Percentiles rank a stretch among this genome's conserved stretches.
phyloP scores from a whole-genome alignment of 1,139 yeast genomes.

The Wickerhamomyces sp. region DNA sequence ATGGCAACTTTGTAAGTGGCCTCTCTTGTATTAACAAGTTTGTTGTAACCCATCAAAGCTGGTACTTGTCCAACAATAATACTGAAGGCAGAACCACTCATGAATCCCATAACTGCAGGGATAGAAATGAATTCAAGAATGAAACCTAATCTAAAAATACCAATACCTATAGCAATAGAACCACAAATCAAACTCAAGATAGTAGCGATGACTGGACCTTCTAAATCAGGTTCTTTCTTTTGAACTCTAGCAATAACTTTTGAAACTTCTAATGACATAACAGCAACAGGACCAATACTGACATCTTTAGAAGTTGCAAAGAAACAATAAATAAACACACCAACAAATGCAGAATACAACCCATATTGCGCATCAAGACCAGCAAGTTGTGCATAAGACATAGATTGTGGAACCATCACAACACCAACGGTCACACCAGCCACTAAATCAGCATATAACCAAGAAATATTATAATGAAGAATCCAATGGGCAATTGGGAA shows the following conservation, averaged over 20 bases:
- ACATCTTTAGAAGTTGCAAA: conserved; percentile 96
- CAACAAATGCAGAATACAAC: conserved; percentile 86
- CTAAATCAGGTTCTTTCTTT: conserved; percentile 38
- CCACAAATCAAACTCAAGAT: conserved; percentile 80
- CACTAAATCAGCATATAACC: conserved; percentile 80
- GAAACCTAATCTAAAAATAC: conserved; percentile 81
- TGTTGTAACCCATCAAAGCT: conserved; percentile 71
- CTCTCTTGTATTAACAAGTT: conserved; percentile 63
- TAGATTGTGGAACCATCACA: conserved; percentile 90
- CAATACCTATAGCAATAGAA: conserved; percentile 76
- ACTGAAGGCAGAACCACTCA: conserved; percentile 89
- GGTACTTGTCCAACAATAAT: conserved; percentile 87
- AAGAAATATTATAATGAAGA: conserved; percentile 69
- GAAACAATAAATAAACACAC: conserved; percentile 82
- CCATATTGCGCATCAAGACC: conserved; percentile 81
- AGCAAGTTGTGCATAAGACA: conserved; percentile 92
- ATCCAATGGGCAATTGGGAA: conserved; percentile 85
- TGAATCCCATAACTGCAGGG: conserved; percentile 93
- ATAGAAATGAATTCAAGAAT: conserved; percentile 83
- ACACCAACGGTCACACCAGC: conserved; percentile 94
- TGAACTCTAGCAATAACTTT: conserved; percentile 70
- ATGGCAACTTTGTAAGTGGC: conserved; percentile 69
- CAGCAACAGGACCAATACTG: conserved; percentile 96
- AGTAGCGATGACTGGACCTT: conserved; percentile 73
- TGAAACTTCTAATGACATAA: conserved; percentile 84